phyloP scores from a whole-genome alignment of 2,329 filamentous ascomycete species.

The Daldinia eschscholtzii region DNA sequence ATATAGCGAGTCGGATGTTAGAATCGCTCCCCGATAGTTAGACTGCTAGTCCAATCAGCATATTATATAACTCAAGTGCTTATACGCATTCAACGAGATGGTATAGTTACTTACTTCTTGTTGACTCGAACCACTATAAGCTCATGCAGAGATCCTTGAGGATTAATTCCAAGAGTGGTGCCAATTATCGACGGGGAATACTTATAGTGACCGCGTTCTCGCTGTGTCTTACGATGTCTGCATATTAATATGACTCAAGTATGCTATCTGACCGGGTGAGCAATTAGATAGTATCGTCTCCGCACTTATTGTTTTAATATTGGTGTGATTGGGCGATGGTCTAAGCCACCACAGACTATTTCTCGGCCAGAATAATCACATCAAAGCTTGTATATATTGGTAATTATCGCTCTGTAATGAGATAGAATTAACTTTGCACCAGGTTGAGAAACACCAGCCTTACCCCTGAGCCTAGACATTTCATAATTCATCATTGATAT shows the following conservation, averaged over 20 bases:
- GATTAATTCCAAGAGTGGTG: not conserved
- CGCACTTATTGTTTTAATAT: not conserved
- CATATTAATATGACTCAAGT: conserved; percentile 1
- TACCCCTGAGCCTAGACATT: not conserved
- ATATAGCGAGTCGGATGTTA: not conserved
- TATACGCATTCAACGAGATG: not conserved
- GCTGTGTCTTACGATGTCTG: not conserved
- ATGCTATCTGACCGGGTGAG: not conserved
- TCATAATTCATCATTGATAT: not conserved
- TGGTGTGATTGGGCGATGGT: not conserved
- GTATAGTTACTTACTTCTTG: not conserved
- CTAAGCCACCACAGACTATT: not conserved
- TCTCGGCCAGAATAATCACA: not conserved
- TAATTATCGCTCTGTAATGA: not conserved
- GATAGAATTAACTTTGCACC: not conserved
- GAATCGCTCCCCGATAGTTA: not conserved
- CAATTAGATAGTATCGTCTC: not conserved
- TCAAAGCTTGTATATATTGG: not conserved
- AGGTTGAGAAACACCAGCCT: not conserved
- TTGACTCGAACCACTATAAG: not conserved
- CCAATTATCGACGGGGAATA: not conserved
- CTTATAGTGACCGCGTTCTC: not conserved
- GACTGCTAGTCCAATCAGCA: not conserved
- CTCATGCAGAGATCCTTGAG: not conserved
- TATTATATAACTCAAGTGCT: not conserved